Evolutionary conservation across 257 asterid species (phyloP).

Genomic region (Nicotiana attenuata): DNA sequence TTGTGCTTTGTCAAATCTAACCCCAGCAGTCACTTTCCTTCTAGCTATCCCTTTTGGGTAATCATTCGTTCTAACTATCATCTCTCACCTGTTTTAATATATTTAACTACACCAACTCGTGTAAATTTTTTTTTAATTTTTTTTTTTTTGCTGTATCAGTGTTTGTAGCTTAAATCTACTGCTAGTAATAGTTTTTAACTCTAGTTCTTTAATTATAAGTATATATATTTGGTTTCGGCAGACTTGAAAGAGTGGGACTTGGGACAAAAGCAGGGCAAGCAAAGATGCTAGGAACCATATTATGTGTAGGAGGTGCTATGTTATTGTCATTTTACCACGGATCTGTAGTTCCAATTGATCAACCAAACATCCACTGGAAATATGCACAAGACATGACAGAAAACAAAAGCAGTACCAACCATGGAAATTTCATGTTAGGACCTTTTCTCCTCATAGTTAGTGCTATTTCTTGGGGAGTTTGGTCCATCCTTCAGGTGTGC

Average conservation of each 20-base stretch:
- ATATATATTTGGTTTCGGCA: slow-evolving; percentile 9
- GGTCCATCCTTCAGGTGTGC: slow-evolving; percentile 72
- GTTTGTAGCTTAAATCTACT: no score
- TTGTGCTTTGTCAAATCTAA: slow-evolving; percentile 68
- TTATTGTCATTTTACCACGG: slow-evolving; percentile 71
- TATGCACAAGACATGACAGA: slow-evolving; percentile 43
- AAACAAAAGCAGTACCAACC: slow-evolving; percentile 27
- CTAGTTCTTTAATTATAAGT: background rate
- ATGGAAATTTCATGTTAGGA: slow-evolving; percentile 44
- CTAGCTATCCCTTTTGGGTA: slow-evolving; percentile 79
- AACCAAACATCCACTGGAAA: slow-evolving; percentile 63
- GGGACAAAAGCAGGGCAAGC: slow-evolving; percentile 62
- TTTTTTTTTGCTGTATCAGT: no score
- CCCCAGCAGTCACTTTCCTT: slow-evolving; percentile 75
- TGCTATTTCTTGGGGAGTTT: slow-evolving; percentile 72
- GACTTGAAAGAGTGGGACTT: slow-evolving; percentile 59
- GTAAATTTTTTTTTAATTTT: no score
- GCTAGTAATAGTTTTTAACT: no score
- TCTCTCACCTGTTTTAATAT: background rate
- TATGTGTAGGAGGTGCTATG: slow-evolving; percentile 80
- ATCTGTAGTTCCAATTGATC: slow-evolving; percentile 34
- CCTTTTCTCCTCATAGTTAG: slow-evolving; percentile 69
- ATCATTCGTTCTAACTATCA: background rate
- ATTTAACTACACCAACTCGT: background rate
- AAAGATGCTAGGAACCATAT: slow-evolving; percentile 56